A percentile compares a stretch with the other conserved stretches of the same genome.
Evolutionary conservation across 164 flowering plant genomes (phyloP).

Genomic region (Vitis riparia): DNA sequence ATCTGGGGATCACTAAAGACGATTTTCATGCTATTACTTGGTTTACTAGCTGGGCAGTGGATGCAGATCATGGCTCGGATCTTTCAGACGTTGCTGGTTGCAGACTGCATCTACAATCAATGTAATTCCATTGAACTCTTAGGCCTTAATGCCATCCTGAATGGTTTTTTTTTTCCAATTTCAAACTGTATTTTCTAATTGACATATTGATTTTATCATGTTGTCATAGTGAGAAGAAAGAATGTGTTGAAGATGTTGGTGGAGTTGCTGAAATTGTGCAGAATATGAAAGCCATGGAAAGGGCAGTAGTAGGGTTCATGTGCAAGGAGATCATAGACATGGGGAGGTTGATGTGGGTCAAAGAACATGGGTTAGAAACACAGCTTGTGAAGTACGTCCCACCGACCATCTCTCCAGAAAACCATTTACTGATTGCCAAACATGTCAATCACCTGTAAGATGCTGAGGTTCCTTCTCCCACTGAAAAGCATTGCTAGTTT

Average conservation of each 20-base stretch:
- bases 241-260: slow-evolving; percentile 7
- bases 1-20: slow-evolving; percentile 63
- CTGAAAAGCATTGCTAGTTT: no score
- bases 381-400: slow-evolving; percentile 80
- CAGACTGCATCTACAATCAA: slow-evolving; percentile 21
- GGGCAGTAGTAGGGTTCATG: slow-evolving; percentile 80
- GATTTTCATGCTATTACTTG: slow-evolving; percentile 89
- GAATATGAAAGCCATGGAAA: slow-evolving; percentile 60
- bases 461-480: no score
- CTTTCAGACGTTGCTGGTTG: slow-evolving; percentile 37
- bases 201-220: slow-evolving; percentile 4
- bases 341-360: slow-evolving; percentile 84
- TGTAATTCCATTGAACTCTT: slow-evolving; percentile 25
- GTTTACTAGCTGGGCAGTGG: slow-evolving; percentile 99
- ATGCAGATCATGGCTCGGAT: slow-evolving; percentile 80
- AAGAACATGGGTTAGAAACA: slow-evolving; percentile 51
- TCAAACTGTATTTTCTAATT: neutral
- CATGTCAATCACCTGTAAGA: no score
- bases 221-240: slow-evolving; percentile 34
- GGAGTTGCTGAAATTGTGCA: slow-evolving; percentile 54
- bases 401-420: slow-evolving; percentile 76
- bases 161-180: neutral
- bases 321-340: slow-evolving; percentile 91
- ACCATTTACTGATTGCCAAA: slow-evolving; percentile 67
- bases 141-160: neutral